Evolutionary conservation across 768 basidiomycete species (phyloP).

Genomic region (Macrocybe gigantea): DNA sequence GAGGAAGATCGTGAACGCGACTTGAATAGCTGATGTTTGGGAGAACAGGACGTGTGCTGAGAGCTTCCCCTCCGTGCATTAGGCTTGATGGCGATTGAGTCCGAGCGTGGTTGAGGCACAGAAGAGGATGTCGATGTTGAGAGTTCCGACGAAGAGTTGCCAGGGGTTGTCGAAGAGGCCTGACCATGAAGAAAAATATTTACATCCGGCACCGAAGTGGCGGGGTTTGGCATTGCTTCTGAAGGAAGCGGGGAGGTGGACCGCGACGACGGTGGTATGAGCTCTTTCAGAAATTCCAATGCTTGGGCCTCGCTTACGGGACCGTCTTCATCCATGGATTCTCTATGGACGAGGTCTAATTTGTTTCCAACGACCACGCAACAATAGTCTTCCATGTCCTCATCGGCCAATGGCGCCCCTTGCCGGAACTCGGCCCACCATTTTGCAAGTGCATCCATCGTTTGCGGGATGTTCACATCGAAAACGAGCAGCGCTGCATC

Average conservation of each 20-base stretch:
- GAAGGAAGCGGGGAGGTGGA: slow-evolving; percentile 10
- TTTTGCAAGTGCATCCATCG: slow-evolving; percentile 50
- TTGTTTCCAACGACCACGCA: slow-evolving; percentile 80
- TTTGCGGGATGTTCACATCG: slow-evolving; percentile 64
- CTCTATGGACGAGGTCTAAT: slow-evolving; percentile 43
- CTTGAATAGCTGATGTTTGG: slow-evolving; percentile 26
- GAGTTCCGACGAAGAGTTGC: slow-evolving; percentile 1
- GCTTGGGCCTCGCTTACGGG: slow-evolving; percentile 38
- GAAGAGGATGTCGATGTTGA: slow-evolving; percentile 3
- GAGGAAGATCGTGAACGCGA: slow-evolving; percentile 43
- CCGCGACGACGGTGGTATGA: slow-evolving; percentile 38
- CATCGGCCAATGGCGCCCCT: slow-evolving; percentile 60
- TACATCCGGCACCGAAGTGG: neutral
- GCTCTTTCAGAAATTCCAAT: slow-evolving; percentile 45
- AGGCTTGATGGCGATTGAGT: slow-evolving; percentile 23
- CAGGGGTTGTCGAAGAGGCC: slow-evolving; percentile 6
- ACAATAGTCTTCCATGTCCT: slow-evolving; percentile 58
- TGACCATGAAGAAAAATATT: neutral
- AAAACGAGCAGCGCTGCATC: slow-evolving; percentile 81
- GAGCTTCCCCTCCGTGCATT: slow-evolving; percentile 12
- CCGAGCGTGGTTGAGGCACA: slow-evolving; percentile 15
- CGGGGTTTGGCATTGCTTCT: neutral
- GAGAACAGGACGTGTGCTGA: slow-evolving; percentile 23
- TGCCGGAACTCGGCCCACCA: slow-evolving; percentile 81
- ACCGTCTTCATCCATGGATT: slow-evolving; percentile 4